Base-by-base conservation (phyloP, 192 early-diverging fungal genomes). In the Rhizoclosmatium globosum region DNA sequence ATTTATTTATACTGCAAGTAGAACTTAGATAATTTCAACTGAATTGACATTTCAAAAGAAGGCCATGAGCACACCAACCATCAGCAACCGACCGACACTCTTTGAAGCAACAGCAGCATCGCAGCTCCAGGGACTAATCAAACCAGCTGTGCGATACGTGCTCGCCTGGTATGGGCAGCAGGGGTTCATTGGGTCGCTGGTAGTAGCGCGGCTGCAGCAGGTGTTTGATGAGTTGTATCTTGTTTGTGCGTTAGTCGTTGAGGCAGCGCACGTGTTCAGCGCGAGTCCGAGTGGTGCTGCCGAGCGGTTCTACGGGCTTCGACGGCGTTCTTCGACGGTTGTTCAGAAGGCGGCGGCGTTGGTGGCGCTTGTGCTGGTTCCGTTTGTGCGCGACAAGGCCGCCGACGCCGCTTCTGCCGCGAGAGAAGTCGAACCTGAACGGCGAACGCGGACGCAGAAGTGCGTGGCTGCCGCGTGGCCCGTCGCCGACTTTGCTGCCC, bases 241-340 rank as follows among this genome's bases (percentile, higher is more conserved):
- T 4, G 95, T 95, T 94, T 81, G 92, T 53, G 82, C 93, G 42
- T 86, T 97, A 3, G 95, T 39, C 19, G 44, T 43, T 13, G 41
- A 21, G 46, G 44, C 47, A 31, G 11, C 56, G 23, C 23, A 65
- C 69, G 13, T 62, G 17, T 15, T n/a, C 21, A 72, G 53, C 45
- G 41, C 67, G 31, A 38, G 53, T 41, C 23, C 90, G 62, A 92
- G 86, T 0, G 94, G 94, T 13, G 95, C 95, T 82, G 89, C 94
- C n/a, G 96, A 98, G 83, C 92, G 94, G 83, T 97, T 98, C 85
- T 98, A 98, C 82, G 95, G 95, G 3, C 80, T 93, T 38, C 95
- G 94, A 83, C 85, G 96, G 68, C 89, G 91, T 82, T 78, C 87
- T 31, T 31, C 31, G 31, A 31, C 31, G 31, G 31, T 31, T 31